Base-by-base conservation (phyloP, 2,329 filamentous ascomycete genomes). In the Colletotrichum sp. region DNA sequence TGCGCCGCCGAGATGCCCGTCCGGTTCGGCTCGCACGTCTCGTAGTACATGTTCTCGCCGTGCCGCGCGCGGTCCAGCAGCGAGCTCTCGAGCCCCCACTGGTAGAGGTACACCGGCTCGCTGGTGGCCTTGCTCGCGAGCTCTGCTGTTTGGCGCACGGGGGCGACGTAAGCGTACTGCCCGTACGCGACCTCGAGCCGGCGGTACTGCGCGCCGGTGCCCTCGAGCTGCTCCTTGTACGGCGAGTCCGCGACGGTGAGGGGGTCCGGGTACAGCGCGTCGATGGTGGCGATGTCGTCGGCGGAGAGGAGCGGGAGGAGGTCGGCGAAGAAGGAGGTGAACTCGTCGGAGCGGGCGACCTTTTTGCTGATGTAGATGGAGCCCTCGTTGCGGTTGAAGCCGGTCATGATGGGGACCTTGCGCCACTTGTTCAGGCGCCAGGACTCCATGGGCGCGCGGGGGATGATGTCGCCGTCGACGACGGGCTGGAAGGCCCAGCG, bases 301-400 rank as follows among this genome's bases (percentile, higher is more conserved):
- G 82, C 76, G 4, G 86, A 85, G 12, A 94, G 84, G 4, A 86
- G 85, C 0, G 93, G 93, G 9, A 95, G 87, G 8, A 95, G 87
- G 0, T 83, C 86, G 0, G 83, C 81, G 85, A 94, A 94, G 82
- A 95, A 94, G 12, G 91, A 87, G 1, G 73, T 69, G 34, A 74
- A 73, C 0, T 82, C 83, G 16, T 88, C 84, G 3, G 85, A 86
- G 12, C 85, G 83, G 34, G 65, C 60, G 68, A 89, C 86, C 7
- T 81, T 79, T n/a, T 85, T 82, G 0, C 91, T 89, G 2, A 94
- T 90, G 80, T 94, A 95, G 52, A 87, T 82, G 2, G 91, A 88
- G 22, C 93, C 94, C 82, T 95, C 94, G 80, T 95, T 92, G 55
- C 91, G 90, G 83, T 92, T 93, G 86, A 92, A 95, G 11, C 93